These are phyloP conservation scores for Kuraishia piskuri DNA, from an alignment of 805 yeast species.

Conservation along the genomic window DNA sequence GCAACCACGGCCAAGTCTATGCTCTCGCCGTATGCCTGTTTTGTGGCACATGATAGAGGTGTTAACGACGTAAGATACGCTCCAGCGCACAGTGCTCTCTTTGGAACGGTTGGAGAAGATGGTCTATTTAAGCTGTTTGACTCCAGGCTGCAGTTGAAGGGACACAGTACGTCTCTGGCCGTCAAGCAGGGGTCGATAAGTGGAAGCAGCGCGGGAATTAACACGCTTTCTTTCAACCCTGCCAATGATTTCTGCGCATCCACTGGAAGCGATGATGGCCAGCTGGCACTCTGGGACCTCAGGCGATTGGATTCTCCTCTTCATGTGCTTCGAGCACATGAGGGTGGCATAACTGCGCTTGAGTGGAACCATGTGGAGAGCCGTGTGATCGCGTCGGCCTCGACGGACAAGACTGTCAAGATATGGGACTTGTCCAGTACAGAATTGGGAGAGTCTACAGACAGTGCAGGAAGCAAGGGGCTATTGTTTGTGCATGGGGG, in stretches of 20 bases:
- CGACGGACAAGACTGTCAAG: conserved; percentile 56
- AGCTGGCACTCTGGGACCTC: conserved; percentile 55
- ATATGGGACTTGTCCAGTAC: conserved; percentile 43
- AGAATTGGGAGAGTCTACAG: conserved; percentile 5
- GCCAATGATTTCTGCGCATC: conserved; percentile 49
- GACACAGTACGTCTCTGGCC: background rate
- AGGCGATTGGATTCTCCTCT: conserved; percentile 32
- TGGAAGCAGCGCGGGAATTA: conserved; percentile 28
- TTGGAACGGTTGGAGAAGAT: conserved; percentile 64
- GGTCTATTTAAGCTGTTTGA: conserved; percentile 45
- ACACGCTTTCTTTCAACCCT: conserved; percentile 54
- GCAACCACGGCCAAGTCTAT: conserved; percentile 5
- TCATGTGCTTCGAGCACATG: conserved; percentile 27
- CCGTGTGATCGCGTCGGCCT: conserved; percentile 54
- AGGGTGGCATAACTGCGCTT: conserved; percentile 50
- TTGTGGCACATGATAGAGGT: conserved; percentile 33
- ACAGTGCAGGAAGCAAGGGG: conserved; percentile 3
- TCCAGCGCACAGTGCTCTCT: conserved; percentile 48
- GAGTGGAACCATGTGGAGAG: conserved; percentile 63
- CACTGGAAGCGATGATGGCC: conserved; percentile 58
- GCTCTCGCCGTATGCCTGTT: conserved; percentile 11
- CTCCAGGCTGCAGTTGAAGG: conserved; percentile 26
- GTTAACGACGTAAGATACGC: conserved; percentile 71
- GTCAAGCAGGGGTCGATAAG: background rate
- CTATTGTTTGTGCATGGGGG: conserved; percentile 71